Base-by-base conservation (phyloP, 2,329 filamentous ascomycete species). In the Nemania sp. region DNA sequence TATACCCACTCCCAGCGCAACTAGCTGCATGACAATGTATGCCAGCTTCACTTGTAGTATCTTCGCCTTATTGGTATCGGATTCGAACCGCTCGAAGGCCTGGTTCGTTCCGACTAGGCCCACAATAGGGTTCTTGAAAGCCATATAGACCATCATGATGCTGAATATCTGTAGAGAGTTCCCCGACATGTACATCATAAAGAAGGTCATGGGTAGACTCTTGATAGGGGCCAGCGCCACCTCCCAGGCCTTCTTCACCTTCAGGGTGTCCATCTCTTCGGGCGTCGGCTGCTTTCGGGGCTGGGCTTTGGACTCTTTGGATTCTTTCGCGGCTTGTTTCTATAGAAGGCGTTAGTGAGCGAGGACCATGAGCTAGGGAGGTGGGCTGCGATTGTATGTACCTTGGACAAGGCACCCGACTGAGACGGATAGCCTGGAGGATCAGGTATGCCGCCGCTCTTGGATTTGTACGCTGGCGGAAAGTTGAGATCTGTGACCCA, bases 101-200 rank as follows among this genome's bases (percentile, higher is more conserved):
- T 86, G 83, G 69, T 94, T 91, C 42, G 93, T 93, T 63, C 79
- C 84, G 56, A 96, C 75, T 40, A 97, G 77, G 28, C 92, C 94
- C 73, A 90, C 84, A 56, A 99, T 81, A 8, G 94, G 94, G 63
- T 90, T 95, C 80, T 97, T 97, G 81, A 99, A 99, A 40, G 96
- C 86, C 89, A 97, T 97, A 67, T 93, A 92, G 15, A 97, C 93
- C 92, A 97, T 99, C 91, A 97, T 97, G 75, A 99, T 97, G 74
- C 89, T 95, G 79, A 99, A 99, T 63, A 99, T 97, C 72, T 99
- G 94, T 41, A 99, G 83, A 57, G 90, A 91, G 77, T 97, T 99
- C 67, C 94, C 94, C 26, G 93, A 95, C 94, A 99, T 99, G 81
- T 99, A 99, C 91, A 97, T 97, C 86, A 97, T 97, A 72, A 99